Base-by-base conservation (phyloP, 371 early-diverging fungal species). In the Apophysomyces trapeziformis region DNA sequence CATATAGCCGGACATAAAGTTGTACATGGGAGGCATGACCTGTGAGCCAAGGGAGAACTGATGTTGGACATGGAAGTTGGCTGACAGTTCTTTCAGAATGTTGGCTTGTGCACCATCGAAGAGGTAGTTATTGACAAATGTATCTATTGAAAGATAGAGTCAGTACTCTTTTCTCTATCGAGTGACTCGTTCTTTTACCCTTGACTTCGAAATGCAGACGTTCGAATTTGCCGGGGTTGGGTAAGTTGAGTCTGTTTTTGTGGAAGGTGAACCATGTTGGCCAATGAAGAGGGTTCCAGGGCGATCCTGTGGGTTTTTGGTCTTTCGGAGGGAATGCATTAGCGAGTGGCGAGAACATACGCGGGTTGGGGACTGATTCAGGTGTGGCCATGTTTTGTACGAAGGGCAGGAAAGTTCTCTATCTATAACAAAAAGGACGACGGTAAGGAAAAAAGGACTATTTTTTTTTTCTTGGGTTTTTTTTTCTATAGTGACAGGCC, bases 91-190 rank as follows among this genome's bases (percentile, higher is more conserved):
- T 74, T 95, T 95, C 47, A 92, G 89, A 69, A 97, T 87, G 72
- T 97, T 97, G 64, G 96, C 92, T 69, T 94, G 93, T 38, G 92
- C 97, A 67, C 99, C 99, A 68, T 99, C 98, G 74, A 98, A 94
- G 70, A 93, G 75, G 74, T 89, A 91, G 78, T 92, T 86, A 68
- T 90, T 88, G 65, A 92, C 81, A 72, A 93, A 92, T 13, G 89
- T 83, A 64, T 87, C 93, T 95, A 78, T 70, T 36, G 13, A 35
- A 1, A 58, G 11, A 18, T n/a, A 56, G 58, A 37, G 32, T 43
- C 38, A 38, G n/a, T 36, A 13, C 56, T 61, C 14, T 57, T 58
- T 60, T 35, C 32, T 26, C 3, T 26, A 26, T 26, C 32, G 32
- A 26, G 32, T 26, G 32, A 26, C 32, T 59, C 26, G 36, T 44